Evolutionary conservation across 1,284 basidiomycete species (phyloP), one percentile per base, ranked within the genome.

Genomic region (Stereum hirsutum): DNA sequence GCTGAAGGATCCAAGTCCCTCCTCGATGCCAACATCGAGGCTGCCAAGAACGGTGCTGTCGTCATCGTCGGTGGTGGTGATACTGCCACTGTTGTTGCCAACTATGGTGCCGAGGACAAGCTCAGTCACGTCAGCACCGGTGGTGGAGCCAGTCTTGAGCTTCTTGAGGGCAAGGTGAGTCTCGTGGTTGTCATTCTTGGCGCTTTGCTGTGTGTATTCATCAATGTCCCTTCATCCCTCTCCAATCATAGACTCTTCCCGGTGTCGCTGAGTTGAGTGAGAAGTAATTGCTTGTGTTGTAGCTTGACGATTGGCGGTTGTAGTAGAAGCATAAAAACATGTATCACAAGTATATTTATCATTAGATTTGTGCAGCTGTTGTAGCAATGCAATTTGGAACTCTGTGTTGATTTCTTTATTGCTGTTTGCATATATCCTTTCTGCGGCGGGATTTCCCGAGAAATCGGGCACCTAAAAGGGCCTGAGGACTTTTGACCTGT

Each of bases 71-170:
- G 90, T 46, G 90, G 90, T 57, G 92, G 92, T 53, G 92, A 94
- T 64, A 95, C 90, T 38, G 92, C 93, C 20, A 95, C 93, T 11
- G 76, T 95, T 37, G 91, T 85, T 43, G 90, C 88, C 31, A 79
- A 93, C 52, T 79, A 89, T 57, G 69, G 69, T 11, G 78, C 78
- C 23, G 96, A 99, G 65, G 81, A 87, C 55, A 83, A 90, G 62
- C 74, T 99, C 52, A 93, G 88, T 64, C 95, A 99, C 66, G 91
- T 97, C 57, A 92, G 88, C 57, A 99, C 95, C 34, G 95, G 96
- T 52, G 96, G 96, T 52, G 95, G 95, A 54, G 95, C 95, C 36
- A 89, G 84, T 60, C 77, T 99, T 49, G 94, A 98, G 65, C 77
- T 98, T 41, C 76, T 98, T 51, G 94, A 98, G 72, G 95, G 95